Evolutionary conservation across 2,329 filamentous ascomycete species (phyloP).

Genomic region (Colletotrichum sp.): DNA sequence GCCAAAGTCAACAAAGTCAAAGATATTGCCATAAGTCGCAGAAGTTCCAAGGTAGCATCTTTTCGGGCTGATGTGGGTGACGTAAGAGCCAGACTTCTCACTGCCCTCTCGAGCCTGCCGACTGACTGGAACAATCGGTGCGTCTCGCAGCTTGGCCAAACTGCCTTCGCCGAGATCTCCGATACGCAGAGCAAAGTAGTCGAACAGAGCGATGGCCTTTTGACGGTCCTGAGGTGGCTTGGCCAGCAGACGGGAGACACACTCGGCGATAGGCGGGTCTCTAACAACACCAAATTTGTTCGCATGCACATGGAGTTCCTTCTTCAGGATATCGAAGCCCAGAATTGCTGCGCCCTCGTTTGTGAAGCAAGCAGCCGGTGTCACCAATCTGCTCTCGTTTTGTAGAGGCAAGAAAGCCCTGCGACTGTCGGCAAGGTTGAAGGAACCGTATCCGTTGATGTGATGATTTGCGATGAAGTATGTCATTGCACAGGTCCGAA

Average conservation of each 20-base stretch:
- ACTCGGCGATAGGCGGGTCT: conserved; percentile 80
- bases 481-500: conserved; percentile 73
- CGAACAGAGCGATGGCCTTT: conserved; percentile 76
- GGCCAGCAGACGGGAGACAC: conserved; percentile 74
- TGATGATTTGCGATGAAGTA: conserved; percentile 87
- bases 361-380: conserved; percentile 80
- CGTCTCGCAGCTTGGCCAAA: conserved; percentile 64
- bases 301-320: conserved; percentile 80
- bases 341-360: conserved; percentile 79
- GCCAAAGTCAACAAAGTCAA: conserved; percentile 97
- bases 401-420: conserved; percentile 76
- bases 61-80: conserved; percentile 69
- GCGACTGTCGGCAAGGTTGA: conserved; percentile 59
- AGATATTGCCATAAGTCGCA: conserved; percentile 80
- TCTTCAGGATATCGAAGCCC: conserved; percentile 78
- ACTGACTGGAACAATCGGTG: conserved; percentile 74
- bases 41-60: conserved; percentile 81
- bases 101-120: conserved; percentile 26
- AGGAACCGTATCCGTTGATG: conserved; percentile 74
- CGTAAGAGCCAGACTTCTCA: conserved; percentile 24
- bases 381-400: conserved; percentile 67
- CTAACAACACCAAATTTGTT: conserved; percentile 76
- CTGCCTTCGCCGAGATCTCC: conserved; percentile 71
- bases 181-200: conserved; percentile 81
- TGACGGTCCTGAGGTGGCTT: conserved; percentile 71